These are phyloP conservation scores for Pugionium cornutum DNA, from an alignment of 345 rosid genomes.

Conservation along the genomic window DNA sequence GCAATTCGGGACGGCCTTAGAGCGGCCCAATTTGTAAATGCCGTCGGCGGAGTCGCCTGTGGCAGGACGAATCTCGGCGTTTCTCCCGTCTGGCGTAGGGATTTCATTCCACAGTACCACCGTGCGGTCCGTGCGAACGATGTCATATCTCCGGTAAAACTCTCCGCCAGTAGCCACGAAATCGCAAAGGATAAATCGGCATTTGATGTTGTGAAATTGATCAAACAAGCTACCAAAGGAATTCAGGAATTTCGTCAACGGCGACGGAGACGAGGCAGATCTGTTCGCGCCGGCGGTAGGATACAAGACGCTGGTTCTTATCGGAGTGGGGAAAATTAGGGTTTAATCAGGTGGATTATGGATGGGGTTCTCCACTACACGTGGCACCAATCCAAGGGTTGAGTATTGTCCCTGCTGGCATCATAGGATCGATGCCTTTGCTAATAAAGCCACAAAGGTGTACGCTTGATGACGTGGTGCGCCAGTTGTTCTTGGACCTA, in stretches of 20 bases:
- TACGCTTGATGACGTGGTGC: conserved; percentile 77
- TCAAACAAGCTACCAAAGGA: conserved; percentile 53
- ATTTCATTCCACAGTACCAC: neutral
- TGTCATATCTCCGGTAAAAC: conserved; percentile 38
- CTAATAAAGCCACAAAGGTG: conserved; percentile 43
- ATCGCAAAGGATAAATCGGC: conserved; percentile 36
- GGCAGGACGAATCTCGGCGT: conserved; percentile 40
- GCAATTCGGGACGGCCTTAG: conserved; percentile 67
- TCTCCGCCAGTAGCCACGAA: conserved; percentile 41
- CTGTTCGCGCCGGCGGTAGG: conserved; percentile 57
- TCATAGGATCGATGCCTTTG: conserved; percentile 56
- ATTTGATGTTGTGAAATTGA: conserved; percentile 48
- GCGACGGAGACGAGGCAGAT: conserved; percentile 51
- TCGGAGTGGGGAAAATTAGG: conserved; percentile 73
- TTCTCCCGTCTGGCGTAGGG: conserved; percentile 49
- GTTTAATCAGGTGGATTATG: conserved; percentile 61
- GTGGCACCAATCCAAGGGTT: conserved; percentile 62
- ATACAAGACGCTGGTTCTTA: conserved; percentile 57
- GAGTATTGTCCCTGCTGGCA: conserved; percentile 56
- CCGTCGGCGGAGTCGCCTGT: conserved; percentile 59
- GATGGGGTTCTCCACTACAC: conserved; percentile 59
- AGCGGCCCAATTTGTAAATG: conserved; percentile 71
- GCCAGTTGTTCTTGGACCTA: conserved; percentile 32
- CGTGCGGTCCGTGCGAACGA: conserved; percentile 16
- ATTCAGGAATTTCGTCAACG: conserved; percentile 45